Evolutionary conservation across 192 early-diverging fungal genomes (phyloP).

Genomic region (Umbelopsis sp.): DNA sequence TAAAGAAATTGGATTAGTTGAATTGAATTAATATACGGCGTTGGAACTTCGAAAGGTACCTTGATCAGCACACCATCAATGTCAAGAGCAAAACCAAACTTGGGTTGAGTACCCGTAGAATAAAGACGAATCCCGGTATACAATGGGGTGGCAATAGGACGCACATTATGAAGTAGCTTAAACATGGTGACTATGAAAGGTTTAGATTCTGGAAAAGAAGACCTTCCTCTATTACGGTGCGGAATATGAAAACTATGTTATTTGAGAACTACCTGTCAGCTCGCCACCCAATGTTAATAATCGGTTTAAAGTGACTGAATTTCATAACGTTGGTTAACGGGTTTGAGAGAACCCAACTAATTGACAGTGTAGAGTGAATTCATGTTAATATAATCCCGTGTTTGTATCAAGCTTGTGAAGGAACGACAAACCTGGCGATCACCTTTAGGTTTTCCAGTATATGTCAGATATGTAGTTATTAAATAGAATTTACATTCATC

Average conservation of each 20-base stretch:
- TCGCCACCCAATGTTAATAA: no score
- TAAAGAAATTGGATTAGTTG: background rate
- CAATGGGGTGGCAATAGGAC: background rate
- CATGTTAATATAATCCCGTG: no score
- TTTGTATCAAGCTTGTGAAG: no score
- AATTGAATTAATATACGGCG: background rate
- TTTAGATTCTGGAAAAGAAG: background rate
- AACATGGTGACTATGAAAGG: background rate
- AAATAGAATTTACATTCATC: no score
- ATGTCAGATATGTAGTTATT: no score
- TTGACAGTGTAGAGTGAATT: no score
- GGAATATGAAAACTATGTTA: background rate
- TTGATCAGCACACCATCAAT: constrained; percentile 90
- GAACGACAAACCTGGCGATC: no score
- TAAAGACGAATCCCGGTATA: background rate
- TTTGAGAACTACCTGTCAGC: no score
- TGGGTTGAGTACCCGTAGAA: constrained; percentile 16
- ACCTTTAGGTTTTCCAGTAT: no score
- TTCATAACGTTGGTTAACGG: no score
- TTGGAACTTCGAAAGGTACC: constrained; percentile 32
- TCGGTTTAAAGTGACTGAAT: no score
- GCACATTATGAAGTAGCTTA: background rate
- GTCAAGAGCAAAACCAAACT: constrained; percentile 59
- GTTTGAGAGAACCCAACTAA: no score
- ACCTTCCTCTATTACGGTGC: background rate